phyloP scores from a whole-genome alignment of 2,329 filamentous ascomycete genomes.

The Hypoxylon sp. region DNA sequence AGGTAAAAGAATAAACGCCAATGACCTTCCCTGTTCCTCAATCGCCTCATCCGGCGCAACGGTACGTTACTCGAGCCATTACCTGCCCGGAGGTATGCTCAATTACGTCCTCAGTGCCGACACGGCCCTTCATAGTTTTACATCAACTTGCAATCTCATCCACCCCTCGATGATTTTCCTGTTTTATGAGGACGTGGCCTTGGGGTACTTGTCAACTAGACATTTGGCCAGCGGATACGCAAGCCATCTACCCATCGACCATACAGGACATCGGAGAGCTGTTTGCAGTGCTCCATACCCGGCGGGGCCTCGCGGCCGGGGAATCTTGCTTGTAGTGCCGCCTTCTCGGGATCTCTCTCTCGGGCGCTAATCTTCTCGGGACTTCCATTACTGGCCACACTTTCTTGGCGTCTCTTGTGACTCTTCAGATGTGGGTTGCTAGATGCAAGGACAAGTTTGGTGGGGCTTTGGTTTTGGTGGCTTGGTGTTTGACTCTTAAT shows the following conservation, averaged over 20 bases:
- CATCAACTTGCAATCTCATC: constrained; percentile 1
- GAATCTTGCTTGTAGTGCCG: constrained; percentile 60
- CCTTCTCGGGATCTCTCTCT: constrained; percentile 59
- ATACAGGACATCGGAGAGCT: constrained; percentile 90
- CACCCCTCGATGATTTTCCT: background rate
- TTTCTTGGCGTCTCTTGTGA: constrained; percentile 71
- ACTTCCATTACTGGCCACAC: constrained; percentile 46
- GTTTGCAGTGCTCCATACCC: constrained; percentile 92
- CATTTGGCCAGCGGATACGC: constrained; percentile 71
- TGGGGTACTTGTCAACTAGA: constrained; percentile 9
- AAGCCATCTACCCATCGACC: constrained; percentile 88
- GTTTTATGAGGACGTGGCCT: background rate
- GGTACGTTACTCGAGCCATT: too few relatives aligned
- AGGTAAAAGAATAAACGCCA: too few relatives aligned
- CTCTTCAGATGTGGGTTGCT: constrained; percentile 87
- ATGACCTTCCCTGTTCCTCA: too few relatives aligned
- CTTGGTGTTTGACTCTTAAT: constrained; percentile 57
- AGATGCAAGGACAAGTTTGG: constrained; percentile 78
- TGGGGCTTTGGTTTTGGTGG: constrained; percentile 56
- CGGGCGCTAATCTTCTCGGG: constrained; percentile 44
- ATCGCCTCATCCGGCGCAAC: too few relatives aligned
- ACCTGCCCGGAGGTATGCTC: too few relatives aligned
- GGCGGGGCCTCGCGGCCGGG: constrained; percentile 63
- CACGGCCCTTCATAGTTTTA: constrained; percentile 6
- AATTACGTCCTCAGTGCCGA: constrained; percentile 2